Evolutionary conservation across 2,329 filamentous ascomycete genomes (phyloP).

Genomic region (Phymatotrichopsis omnivora): DNA sequence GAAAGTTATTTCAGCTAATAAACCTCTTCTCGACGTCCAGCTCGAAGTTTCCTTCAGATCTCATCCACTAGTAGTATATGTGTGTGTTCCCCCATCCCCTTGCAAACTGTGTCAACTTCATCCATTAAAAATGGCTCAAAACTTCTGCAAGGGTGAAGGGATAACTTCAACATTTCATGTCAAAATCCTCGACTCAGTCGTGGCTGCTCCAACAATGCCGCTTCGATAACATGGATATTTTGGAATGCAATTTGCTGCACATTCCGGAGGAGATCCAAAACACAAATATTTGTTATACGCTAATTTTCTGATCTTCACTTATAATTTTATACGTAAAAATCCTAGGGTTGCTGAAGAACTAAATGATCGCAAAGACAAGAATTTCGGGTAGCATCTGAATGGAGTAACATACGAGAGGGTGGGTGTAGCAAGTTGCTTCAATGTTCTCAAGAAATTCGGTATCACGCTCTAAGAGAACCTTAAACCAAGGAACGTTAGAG

Average conservation of each 20-base stretch:
- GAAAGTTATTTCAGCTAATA: too few relatives aligned
- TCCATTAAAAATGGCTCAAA: too few relatives aligned
- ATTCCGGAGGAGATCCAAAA: conserved; percentile 31
- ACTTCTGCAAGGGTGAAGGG: too few relatives aligned
- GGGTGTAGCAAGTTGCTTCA: conserved; percentile 30
- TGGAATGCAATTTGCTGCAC: conserved; percentile 28
- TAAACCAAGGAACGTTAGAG: too few relatives aligned
- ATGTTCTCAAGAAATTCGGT: conserved; percentile 29
- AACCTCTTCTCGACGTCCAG: too few relatives aligned
- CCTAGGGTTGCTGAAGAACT: conserved; percentile 19
- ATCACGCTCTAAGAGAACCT: conserved; percentile 27
- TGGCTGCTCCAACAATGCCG: conserved; percentile 30
- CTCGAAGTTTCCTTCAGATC: too few relatives aligned
- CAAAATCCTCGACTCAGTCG: conserved; percentile 28
- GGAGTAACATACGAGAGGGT: conserved; percentile 30
- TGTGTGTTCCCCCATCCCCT: too few relatives aligned
- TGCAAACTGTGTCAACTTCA: too few relatives aligned
- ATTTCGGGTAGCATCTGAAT: conserved; percentile 26
- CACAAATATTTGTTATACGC: conserved; percentile 29
- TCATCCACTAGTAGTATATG: too few relatives aligned
- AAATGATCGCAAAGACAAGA: conserved; percentile 15
- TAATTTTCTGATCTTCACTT: conserved; percentile 30
- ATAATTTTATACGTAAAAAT: conserved; percentile 27
- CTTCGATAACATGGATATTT: conserved; percentile 28
- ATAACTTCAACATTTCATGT: conserved; percentile 30